A percentile compares a stretch with the other conserved stretches of the same genome.
phyloP scores from a whole-genome alignment of 2,329 filamentous ascomycete genomes.

The Stachybotrys chlorohalonatus region DNA sequence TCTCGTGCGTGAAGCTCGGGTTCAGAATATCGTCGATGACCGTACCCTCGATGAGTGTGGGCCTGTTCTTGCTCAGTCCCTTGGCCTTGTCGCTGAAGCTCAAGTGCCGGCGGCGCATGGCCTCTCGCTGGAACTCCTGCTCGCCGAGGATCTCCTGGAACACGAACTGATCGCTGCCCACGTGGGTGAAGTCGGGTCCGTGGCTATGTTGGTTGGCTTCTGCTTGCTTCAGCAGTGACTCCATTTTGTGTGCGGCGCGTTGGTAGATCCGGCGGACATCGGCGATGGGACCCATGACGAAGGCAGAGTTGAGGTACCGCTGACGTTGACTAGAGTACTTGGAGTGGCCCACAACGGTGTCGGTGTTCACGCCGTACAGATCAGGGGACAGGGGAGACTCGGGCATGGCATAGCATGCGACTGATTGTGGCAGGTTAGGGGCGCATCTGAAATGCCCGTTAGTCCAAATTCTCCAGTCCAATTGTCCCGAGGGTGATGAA shows the following conservation, averaged over 20 bases:
- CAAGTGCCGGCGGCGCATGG: conserved; percentile 16
- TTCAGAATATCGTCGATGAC: conserved; percentile 11
- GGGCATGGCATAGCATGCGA: conserved; percentile 17
- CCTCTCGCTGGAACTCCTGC: conserved; percentile 19
- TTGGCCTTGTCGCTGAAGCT: conserved; percentile 11
- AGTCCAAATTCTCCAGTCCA: neutral
- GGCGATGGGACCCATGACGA: conserved; percentile 14
- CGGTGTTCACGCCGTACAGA: conserved; percentile 12
- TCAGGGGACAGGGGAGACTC: conserved; percentile 15
- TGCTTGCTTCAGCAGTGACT: conserved; percentile 7
- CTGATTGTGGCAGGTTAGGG: conserved; percentile 11
- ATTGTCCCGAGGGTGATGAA: neutral
- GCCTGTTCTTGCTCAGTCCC: conserved; percentile 8
- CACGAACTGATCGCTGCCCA: conserved; percentile 18
- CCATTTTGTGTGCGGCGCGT: conserved; percentile 11
- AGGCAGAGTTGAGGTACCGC: conserved; percentile 16
- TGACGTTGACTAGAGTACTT: conserved; percentile 9
- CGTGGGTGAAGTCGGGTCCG: conserved; percentile 9
- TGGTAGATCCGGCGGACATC: conserved; percentile 12
- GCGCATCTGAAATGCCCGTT: conserved; percentile 7
- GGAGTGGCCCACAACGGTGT: conserved; percentile 10
- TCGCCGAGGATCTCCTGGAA: conserved; percentile 18
- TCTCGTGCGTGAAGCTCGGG: conserved; percentile 14
- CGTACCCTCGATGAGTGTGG: conserved; percentile 6
- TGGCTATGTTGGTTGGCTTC: conserved; percentile 6